Evolutionary conservation across 352 stramenopile genomes (phyloP).

Genomic region (Phytophthora foliorum): DNA sequence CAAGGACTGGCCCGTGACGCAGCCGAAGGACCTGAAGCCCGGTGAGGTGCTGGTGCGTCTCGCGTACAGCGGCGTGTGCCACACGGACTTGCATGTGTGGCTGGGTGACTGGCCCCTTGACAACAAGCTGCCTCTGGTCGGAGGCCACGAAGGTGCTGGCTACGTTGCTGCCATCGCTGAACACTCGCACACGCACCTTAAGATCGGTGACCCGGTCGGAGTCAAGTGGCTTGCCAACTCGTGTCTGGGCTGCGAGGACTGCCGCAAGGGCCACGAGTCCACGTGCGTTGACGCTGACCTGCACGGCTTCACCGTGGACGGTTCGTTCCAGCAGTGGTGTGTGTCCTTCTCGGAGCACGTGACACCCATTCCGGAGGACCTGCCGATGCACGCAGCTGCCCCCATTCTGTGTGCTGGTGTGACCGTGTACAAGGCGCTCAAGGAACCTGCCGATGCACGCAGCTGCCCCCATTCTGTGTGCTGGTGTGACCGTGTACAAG

Average conservation of each 20-base stretch:
- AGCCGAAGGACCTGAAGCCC: conserved; percentile 51
- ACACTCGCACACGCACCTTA: conserved; percentile 46
- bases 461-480: conserved; percentile 81
- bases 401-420: conserved; percentile 89
- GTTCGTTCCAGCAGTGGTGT: conserved; percentile 64
- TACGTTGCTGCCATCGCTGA: conserved; percentile 57
- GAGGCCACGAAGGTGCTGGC: conserved; percentile 61
- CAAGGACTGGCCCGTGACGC: conserved; percentile 57
- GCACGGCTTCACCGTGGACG: conserved; percentile 46
- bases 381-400: conserved; percentile 56
- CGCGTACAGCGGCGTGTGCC: conserved; percentile 58
- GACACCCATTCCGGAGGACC: conserved; percentile 67
- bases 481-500: conserved; percentile 88
- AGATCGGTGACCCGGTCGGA: conserved; percentile 54
- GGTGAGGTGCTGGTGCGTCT: conserved; percentile 62
- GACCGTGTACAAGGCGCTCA: conserved; percentile 88
- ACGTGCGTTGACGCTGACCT: conserved; percentile 44
- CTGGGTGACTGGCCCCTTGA: conserved; percentile 46
- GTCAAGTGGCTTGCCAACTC: conserved; percentile 60
- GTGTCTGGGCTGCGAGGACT: conserved; percentile 58
- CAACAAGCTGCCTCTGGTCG: conserved; percentile 55
- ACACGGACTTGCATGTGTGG: conserved; percentile 61
- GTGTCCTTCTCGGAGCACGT: conserved; percentile 79
- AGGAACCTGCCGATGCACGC: conserved; percentile 52
- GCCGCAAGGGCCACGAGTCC: conserved; percentile 56